Base-by-base conservation (phyloP, 495 filamentous ascomycete species). In the Entonaema liquescens region DNA sequence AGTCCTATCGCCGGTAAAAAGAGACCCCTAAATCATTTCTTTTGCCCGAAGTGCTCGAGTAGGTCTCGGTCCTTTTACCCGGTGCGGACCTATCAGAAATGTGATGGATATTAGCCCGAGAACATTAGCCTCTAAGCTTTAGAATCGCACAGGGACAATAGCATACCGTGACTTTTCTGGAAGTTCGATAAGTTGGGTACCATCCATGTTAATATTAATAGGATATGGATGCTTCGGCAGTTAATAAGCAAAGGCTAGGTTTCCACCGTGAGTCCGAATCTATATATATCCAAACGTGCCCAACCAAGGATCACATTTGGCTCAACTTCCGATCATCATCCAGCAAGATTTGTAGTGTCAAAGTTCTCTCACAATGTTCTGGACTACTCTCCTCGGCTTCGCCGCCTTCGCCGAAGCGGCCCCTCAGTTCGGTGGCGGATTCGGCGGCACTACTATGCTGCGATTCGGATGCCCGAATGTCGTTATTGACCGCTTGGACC, bases 381-480 rank as follows among this genome's bases (percentile, higher is more conserved):
- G 79, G 79, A 62, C 76, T 54, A 62, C 77, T 28, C 59, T 83
- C 42, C 74, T 82, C 72, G 64, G 75, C 64, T 58, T 83, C 35
- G 50, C 79, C 59, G 78, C 79, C 21, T 55, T 79, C 58, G 79
- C 70, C 57, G 75, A 79, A 59, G 80, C 81, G 62, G 74, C 75
- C 9, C 81, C 81, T 50, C 75, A 80, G 70, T 76, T 77, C 26
- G 77, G 76, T 15, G 74, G 78, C 17, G 68, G 66, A 40, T 61
- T 69, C 54, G 71, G 77, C 44, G 72, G 77, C 44, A 40, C 73
- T n/a, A 82, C 79, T 56, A 83, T 83, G 82, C 67, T 84, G 50
- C 81, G 83, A 9, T 84, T 84, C 72, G 81, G 79, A 15, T 84
- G 83, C 73, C 40, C 77, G 15, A 77, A 83, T 42, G 73, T 83